Conservation (phyloP, 805 yeast genomes). For the Ogataea glucozyma region DNA sequence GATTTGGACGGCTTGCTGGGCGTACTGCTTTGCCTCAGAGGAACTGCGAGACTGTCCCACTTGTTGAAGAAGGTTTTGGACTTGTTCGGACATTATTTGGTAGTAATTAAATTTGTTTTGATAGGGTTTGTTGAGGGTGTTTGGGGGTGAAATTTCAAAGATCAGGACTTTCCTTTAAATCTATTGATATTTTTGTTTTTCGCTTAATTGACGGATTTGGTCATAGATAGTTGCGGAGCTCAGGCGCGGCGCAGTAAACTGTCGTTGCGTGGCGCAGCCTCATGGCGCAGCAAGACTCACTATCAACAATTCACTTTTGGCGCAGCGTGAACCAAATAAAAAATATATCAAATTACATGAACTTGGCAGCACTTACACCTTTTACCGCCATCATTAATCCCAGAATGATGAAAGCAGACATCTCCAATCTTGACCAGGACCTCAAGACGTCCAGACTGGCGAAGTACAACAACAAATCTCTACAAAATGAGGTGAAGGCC, state of each 20-base stretch:
- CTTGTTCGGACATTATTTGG: conserved; percentile 24
- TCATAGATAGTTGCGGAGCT: background rate
- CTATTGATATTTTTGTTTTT: background rate
- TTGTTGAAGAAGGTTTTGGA: conserved; percentile 23
- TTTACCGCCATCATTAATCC: background rate
- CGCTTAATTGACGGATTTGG: background rate
- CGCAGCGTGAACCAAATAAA: conserved; percentile 1
- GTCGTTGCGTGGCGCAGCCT: background rate
- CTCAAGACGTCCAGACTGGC: conserved; percentile 47
- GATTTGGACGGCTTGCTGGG: conserved; percentile 23
- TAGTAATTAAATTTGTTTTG: background rate
- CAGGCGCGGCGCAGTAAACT: conserved; percentile 3
- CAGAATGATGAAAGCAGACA: conserved; percentile 10
- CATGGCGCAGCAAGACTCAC: background rate
- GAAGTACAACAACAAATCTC: conserved; percentile 46
- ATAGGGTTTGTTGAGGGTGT: background rate
- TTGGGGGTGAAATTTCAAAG: background rate
- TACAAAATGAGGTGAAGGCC: conserved; percentile 38
- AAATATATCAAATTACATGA: background rate
- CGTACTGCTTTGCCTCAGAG: conserved; percentile 20
- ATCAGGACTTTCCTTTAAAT: background rate
- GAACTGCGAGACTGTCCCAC: conserved; percentile 17
- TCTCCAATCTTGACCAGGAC: conserved; percentile 65
- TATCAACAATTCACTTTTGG: background rate
- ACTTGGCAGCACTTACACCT: too few relatives aligned